A percentile compares a stretch with the other conserved stretches of the same genome.
phyloP scores from a whole-genome alignment of 805 yeast genomes.

The Kazachstania viticola region DNA sequence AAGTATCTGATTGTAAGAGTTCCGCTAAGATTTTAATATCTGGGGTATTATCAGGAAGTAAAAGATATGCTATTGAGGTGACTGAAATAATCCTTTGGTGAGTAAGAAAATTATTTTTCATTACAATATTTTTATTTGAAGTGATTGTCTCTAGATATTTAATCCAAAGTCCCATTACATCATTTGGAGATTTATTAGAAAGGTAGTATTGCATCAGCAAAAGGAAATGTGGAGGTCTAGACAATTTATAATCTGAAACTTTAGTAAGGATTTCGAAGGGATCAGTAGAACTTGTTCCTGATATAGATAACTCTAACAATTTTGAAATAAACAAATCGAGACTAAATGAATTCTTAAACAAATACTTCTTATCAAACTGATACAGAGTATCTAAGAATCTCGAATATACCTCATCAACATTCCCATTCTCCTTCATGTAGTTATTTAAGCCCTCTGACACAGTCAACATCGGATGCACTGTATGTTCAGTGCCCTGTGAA shows the following conservation, averaged over 20 bases:
- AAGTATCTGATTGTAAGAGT: slow-evolving; percentile 13
- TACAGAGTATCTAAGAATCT: too few relatives aligned
- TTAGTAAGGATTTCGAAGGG: slow-evolving; percentile 20
- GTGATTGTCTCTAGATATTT: slow-evolving; percentile 15
- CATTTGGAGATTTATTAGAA: slow-evolving; percentile 12
- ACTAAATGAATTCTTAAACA: slow-evolving; percentile 2
- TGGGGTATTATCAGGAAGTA: slow-evolving; percentile 14
- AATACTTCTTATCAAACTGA: too few relatives aligned
- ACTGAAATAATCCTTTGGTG: slow-evolving; percentile 13
- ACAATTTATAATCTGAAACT: slow-evolving; percentile 16
- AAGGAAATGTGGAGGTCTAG: slow-evolving; percentile 21
- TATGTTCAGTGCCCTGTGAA: too few relatives aligned
- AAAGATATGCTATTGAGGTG: slow-evolving; percentile 18
- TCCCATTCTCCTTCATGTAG: too few relatives aligned
- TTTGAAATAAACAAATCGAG: slow-evolving; percentile 1
- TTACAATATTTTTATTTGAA: slow-evolving; percentile 7
- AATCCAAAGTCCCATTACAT: slow-evolving; percentile 24
- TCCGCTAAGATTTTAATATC: slow-evolving; percentile 13
- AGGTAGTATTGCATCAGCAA: slow-evolving; percentile 16
- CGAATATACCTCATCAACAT: too few relatives aligned
- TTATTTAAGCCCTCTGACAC: too few relatives aligned
- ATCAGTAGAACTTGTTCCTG: slow-evolving; percentile 4
- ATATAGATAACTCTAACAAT: slow-evolving; percentile 2
- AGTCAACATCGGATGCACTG: too few relatives aligned
- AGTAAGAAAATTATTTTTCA: slow-evolving; percentile 1